A percentile compares a stretch with the other conserved stretches of the same genome.
phyloP scores from a whole-genome alignment of 208 protist genomes.

The Wallacemonas sp. region DNA sequence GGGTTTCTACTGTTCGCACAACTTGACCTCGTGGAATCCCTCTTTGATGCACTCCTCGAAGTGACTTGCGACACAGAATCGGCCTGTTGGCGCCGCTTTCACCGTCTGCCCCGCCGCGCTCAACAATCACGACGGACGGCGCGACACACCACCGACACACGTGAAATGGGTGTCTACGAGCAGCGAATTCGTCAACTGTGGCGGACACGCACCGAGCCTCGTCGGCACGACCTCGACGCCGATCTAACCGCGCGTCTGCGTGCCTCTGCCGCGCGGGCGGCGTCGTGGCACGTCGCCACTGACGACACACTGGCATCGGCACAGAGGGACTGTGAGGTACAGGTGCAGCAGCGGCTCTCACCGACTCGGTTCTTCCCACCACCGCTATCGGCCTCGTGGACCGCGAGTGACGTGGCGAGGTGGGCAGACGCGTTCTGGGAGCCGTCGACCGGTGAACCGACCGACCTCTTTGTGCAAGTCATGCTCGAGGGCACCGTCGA shows the following conservation, averaged over 20 bases:
- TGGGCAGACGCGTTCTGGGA: background rate
- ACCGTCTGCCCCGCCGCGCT: constrained; percentile 42
- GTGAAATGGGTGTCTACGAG: constrained; percentile 14
- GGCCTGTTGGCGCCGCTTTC: constrained; percentile 56
- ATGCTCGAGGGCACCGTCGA: background rate
- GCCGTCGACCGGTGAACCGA: background rate
- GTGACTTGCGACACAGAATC: constrained; percentile 42
- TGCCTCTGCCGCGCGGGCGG: background rate
- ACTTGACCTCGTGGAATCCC: background rate
- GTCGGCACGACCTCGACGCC: constrained; percentile 1
- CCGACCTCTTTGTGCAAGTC: background rate
- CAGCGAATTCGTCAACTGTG: constrained; percentile 39
- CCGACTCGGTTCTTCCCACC: constrained; percentile 4
- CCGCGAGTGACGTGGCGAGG: background rate
- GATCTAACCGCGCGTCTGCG: background rate
- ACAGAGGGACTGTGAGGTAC: too few species aligned
- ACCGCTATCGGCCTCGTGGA: background rate
- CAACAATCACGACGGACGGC: background rate
- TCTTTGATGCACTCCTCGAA: constrained; percentile 36
- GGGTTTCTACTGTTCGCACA: constrained; percentile 44
- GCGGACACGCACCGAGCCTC: constrained; percentile 11
- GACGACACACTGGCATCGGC: too few species aligned
- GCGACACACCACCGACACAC: background rate
- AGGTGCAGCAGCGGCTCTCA: background rate
- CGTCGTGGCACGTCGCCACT: too few species aligned